Evolutionary conservation across 371 early-diverging fungal genomes (phyloP).

Genomic region (Mucor irregularis): DNA sequence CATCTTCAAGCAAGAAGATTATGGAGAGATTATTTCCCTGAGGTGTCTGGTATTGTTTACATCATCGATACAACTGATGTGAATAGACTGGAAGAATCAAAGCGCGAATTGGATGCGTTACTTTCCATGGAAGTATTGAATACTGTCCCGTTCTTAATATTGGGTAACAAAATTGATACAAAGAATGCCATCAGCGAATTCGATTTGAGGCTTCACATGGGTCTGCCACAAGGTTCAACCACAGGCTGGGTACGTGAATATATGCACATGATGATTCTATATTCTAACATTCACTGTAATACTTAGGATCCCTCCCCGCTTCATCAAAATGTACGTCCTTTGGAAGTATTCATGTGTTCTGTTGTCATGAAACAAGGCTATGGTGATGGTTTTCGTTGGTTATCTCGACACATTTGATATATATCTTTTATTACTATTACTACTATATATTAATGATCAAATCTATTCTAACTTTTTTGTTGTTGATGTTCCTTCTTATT

Average conservation of each 20-base stretch:
- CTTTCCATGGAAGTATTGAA: slow-evolving; percentile 90
- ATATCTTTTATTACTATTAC: neutral
- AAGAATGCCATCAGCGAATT: slow-evolving; percentile 94
- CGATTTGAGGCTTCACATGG: slow-evolving; percentile 80
- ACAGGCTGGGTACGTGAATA: slow-evolving; percentile 80
- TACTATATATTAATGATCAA: neutral
- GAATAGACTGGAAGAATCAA: slow-evolving; percentile 84
- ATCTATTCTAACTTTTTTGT: neutral
- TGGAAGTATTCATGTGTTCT: slow-evolving; percentile 98
- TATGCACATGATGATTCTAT: too few relatives aligned
- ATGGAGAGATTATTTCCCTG: slow-evolving; percentile 98
- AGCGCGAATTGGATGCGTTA: slow-evolving; percentile 93
- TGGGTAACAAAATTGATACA: slow-evolving; percentile 98
- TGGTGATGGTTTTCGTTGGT: slow-evolving; percentile 95
- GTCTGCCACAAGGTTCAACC: slow-evolving; percentile 91
- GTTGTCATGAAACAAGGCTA: slow-evolving; percentile 97
- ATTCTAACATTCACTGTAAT: too few relatives aligned
- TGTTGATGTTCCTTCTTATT: neutral
- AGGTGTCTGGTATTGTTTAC: slow-evolving; percentile 95
- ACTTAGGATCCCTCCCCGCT: too few relatives aligned
- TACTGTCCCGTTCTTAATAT: slow-evolving; percentile 89
- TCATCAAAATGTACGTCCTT: slow-evolving; percentile 92
- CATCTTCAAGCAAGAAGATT: slow-evolving; percentile 95
- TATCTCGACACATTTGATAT: slow-evolving; percentile 81
- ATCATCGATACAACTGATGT: slow-evolving; percentile 91